These are phyloP conservation scores for Hyparrhenia diplandra DNA, from an alignment of 176 grass and related monocot species.

Conservation along the genomic window DNA sequence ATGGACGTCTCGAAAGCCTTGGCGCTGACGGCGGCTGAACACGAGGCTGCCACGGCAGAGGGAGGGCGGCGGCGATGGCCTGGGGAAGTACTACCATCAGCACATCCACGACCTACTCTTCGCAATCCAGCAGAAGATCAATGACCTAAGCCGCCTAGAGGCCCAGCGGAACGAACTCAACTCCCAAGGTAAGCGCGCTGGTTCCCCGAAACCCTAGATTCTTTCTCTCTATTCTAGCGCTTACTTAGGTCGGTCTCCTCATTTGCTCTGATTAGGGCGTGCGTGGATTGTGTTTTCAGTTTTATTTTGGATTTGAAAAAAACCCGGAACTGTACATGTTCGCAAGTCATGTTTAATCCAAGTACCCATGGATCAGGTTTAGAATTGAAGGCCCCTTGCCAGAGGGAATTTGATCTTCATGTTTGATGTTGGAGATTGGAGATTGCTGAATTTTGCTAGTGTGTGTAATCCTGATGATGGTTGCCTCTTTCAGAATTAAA, in stretches of 20 bases:
- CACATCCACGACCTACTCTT: constrained; percentile 78
- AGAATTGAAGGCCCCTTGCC: not conserved
- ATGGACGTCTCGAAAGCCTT: constrained; percentile 51
- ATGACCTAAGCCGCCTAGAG: constrained; percentile 81
- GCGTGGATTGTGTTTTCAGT: too few species aligned
- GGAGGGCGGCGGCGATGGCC: constrained; percentile 57
- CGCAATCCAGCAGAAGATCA: constrained; percentile 53
- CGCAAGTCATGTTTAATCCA: not conserved
- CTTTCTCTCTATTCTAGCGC: not conserved
- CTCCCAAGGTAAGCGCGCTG: constrained; percentile 51
- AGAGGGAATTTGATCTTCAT: not conserved
- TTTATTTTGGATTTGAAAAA: not conserved
- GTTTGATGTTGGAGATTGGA: not conserved
- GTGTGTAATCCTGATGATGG: not conserved
- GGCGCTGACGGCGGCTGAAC: not conserved
- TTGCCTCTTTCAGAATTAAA: not conserved
- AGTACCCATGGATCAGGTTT: not conserved
- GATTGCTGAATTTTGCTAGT: not conserved
- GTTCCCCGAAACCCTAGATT: not conserved
- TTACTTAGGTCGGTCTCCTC: not conserved
- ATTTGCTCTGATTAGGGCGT: not conserved
- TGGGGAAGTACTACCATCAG: constrained; percentile 78
- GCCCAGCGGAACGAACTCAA: constrained; percentile 90
- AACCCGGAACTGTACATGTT: not conserved
- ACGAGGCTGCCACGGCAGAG: constrained; percentile 2